Evolutionary conservation across 352 stramenopile species (phyloP).

Genomic region (Globisporangium rhizosaccharum): DNA sequence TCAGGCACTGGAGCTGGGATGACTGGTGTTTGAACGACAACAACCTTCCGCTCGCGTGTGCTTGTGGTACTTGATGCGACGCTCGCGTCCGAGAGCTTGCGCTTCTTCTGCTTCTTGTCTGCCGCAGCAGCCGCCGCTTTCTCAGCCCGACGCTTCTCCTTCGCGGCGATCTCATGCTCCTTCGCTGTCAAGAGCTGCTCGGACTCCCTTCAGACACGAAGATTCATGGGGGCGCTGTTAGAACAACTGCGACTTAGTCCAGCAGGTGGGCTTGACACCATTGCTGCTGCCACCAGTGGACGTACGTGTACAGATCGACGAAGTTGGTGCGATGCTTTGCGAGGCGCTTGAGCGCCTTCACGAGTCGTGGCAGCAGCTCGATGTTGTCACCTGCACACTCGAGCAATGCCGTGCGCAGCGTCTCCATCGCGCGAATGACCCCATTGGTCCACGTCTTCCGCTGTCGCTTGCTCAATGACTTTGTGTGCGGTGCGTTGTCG

Average conservation of each 20-base stretch:
- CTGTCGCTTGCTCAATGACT: not conserved
- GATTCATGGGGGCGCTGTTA: no score
- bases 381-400: not conserved
- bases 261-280: no score
- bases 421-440: not conserved
- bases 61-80: not conserved
- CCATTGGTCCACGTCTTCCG: not conserved
- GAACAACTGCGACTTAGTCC: no score
- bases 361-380: conserved; percentile 4
- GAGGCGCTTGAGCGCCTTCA: conserved; percentile 9
- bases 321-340: not conserved
- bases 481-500: not conserved
- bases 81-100: conserved; percentile 11
- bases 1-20: no score
- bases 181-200: conserved; percentile 6
- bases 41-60: not conserved
- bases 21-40: not conserved
- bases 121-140: not conserved
- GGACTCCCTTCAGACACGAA: not conserved
- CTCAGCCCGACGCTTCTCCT: conserved; percentile 17
- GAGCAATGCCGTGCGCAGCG: conserved; percentile 5
- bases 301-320: conserved; percentile 5
- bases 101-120: conserved; percentile 17
- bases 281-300: not conserved
- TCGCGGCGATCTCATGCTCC: conserved; percentile 16